Evolutionary conservation across 768 basidiomycete species (phyloP).

Genomic region (Auriscalpium orientale): DNA sequence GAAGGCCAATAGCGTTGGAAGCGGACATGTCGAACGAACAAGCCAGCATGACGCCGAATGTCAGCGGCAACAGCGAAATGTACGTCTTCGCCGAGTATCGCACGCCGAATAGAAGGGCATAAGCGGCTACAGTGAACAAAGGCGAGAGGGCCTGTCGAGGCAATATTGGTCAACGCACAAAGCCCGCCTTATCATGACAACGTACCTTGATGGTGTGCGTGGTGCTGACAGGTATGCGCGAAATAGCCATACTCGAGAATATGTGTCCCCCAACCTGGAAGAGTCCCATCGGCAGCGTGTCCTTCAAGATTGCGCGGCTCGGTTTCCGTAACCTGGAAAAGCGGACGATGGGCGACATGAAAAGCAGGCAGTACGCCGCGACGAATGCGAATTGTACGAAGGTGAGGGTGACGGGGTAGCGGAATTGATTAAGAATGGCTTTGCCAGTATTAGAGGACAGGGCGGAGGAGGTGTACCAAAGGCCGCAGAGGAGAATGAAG

Average conservation of each 20-base stretch:
- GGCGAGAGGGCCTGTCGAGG: constrained; percentile 80
- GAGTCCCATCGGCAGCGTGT: constrained; percentile 89
- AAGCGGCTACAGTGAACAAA: constrained; percentile 93
- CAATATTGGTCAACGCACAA: neutral
- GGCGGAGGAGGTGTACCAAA: constrained; percentile 94
- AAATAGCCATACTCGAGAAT: constrained; percentile 96
- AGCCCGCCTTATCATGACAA: constrained; percentile 3
- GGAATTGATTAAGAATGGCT: constrained; percentile 85
- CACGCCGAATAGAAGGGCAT: constrained; percentile 88
- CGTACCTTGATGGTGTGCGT: constrained; percentile 98
- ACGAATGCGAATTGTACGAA: constrained; percentile 97
- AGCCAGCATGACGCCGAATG: constrained; percentile 94
- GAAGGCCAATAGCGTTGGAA: constrained; percentile 78
- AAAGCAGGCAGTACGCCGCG: constrained; percentile 74
- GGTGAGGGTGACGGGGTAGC: constrained; percentile 93
- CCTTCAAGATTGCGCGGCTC: constrained; percentile 61
- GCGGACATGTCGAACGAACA: constrained; percentile 89
- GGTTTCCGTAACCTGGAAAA: constrained; percentile 67
- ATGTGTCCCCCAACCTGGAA: constrained; percentile 99
- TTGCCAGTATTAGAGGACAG: constrained; percentile 96
- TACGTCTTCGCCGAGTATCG: constrained; percentile 91
- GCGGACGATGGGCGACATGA: constrained; percentile 68
- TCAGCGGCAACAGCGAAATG: constrained; percentile 88
- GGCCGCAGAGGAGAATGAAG: constrained; percentile 75
- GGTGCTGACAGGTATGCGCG: constrained; percentile 92